Evolutionary conservation across 2,329 filamentous ascomycete genomes (phyloP).

Genomic region (Blastomyces percursus): DNA sequence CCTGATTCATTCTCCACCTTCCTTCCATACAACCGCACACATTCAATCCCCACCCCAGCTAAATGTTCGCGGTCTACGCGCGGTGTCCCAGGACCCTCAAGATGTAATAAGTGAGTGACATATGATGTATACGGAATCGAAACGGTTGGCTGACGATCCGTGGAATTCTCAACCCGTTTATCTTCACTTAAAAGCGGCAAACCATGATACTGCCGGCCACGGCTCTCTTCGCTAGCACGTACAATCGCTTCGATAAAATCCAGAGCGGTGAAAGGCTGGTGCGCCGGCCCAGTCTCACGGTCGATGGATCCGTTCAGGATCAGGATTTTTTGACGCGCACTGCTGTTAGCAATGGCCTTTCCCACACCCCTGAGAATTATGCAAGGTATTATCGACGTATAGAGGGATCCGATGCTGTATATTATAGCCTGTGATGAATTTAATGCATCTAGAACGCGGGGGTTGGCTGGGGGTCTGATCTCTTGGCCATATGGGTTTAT

Average conservation of each 20-base stretch:
- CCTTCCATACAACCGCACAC: conserved; percentile 64
- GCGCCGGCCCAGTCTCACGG: conserved; percentile 68
- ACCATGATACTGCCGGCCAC: conserved; percentile 31
- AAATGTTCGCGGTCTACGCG: conserved; percentile 57
- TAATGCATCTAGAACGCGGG: conserved; percentile 62
- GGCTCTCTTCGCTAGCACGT: conserved; percentile 59
- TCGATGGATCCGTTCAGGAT: conserved; percentile 77
- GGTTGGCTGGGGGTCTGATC: conserved; percentile 74
- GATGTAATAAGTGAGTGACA: conserved; percentile 72
- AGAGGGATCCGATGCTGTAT: conserved; percentile 89
- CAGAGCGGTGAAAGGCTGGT: conserved; percentile 54
- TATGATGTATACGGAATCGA: conserved; percentile 51
- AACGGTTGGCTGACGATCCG: background rate
- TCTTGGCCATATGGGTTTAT: conserved; percentile 99
- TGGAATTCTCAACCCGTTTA: background rate
- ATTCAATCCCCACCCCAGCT: conserved; percentile 59
- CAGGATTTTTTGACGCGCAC: conserved; percentile 58
- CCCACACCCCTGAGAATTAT: conserved; percentile 69
- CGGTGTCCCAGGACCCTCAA: conserved; percentile 61
- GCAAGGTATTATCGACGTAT: conserved; percentile 77
- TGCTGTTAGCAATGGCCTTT: conserved; percentile 45
- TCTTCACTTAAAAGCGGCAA: background rate
- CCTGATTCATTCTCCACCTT: conserved; percentile 39
- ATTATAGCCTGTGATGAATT: conserved; percentile 56
- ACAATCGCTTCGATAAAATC: conserved; percentile 78